A percentile compares a stretch with the other conserved stretches of the same genome.
These are phyloP conservation scores for Sphagnum magellanicum DNA, from an alignment of 228 moss, liverwort and hornwort species.

Conservation along the genomic window DNA sequence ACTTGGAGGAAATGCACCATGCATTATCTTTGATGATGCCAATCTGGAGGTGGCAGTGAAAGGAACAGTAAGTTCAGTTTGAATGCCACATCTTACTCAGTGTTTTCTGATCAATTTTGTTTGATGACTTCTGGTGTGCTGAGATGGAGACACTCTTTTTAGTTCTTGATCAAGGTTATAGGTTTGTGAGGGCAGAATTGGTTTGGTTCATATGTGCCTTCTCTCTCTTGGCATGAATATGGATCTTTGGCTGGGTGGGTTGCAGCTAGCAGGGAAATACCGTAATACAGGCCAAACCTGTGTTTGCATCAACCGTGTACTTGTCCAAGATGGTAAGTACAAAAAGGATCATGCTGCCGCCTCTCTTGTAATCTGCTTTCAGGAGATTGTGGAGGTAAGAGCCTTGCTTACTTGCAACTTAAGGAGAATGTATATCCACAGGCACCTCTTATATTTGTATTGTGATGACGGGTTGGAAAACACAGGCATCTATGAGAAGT, in stretches of 20 bases:
- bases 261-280: conserved; percentile 83
- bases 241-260: not conserved
- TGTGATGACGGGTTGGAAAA: conserved; percentile 3
- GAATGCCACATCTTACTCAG: no score
- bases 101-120: no score
- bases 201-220: not conserved
- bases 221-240: no score
- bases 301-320: conserved; percentile 91
- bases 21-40: conserved; percentile 93
- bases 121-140: no score
- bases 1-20: conserved; percentile 93
- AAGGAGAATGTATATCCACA: no score
- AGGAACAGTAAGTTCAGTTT: conserved; percentile 60
- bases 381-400: no score
- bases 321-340: conserved; percentile 84
- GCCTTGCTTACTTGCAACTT: no score
- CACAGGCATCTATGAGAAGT: conserved; percentile 79
- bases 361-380: not conserved
- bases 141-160: no score
- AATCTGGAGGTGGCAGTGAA: conserved; percentile 78
- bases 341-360: not conserved
- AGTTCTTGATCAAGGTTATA: no score
- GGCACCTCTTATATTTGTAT: not conserved
- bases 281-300: conserved; percentile 94
- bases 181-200: not conserved